Evolutionary conservation across 78 protist species (phyloP).

Genomic region (Dictyostelium firmibasis): DNA sequence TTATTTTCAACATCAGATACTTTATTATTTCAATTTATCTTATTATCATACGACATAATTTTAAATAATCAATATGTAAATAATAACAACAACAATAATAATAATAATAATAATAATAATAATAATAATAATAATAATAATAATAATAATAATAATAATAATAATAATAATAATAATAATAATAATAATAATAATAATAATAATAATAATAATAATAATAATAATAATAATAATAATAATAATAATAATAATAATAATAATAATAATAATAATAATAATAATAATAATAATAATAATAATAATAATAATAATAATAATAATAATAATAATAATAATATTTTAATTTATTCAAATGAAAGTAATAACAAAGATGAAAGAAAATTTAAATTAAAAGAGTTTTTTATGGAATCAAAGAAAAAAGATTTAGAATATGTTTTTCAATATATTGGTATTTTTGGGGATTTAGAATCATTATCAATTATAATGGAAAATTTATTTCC

Average conservation of each 20-base stretch:
- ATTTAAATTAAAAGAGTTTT: neutral
- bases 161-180: neutral
- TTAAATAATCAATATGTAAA: no score
- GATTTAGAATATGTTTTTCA: neutral
- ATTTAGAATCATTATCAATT: neutral
- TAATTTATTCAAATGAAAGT: neutral
- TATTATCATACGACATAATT: neutral
- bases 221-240: neutral
- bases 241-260: neutral
- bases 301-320: neutral
- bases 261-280: no score
- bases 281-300: neutral
- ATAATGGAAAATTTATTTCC: neutral
- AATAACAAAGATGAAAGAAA: neutral
- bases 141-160: neutral
- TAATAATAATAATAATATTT: neutral
- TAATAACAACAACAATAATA: neutral
- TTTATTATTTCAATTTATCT: neutral
- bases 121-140: neutral
- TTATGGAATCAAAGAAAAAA: neutral
- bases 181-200: neutral
- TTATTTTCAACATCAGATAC: neutral
- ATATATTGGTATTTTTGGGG: neutral
- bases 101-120: neutral
- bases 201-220: neutral